Percentiles rank a stretch among this genome's conserved stretches.
These are phyloP conservation scores for Fusarium verrucosum DNA, from an alignment of 2,329 filamentous ascomycete genomes.

Conservation along the genomic window DNA sequence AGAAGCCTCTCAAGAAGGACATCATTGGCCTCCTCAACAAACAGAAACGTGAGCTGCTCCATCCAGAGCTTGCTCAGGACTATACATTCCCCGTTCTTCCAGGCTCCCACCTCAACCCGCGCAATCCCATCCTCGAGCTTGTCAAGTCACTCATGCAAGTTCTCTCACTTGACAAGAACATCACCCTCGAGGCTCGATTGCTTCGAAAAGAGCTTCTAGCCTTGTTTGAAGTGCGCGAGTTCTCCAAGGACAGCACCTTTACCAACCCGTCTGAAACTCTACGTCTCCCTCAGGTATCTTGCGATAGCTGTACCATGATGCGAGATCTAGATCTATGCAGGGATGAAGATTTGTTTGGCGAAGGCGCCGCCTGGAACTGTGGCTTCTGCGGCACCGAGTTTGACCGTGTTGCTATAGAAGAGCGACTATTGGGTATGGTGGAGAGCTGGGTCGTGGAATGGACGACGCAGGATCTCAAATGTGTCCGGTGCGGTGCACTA, in stretches of 20 bases:
- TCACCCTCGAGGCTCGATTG: conserved; percentile 85
- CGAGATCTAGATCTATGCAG: conserved; percentile 92
- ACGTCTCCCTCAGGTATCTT: conserved; percentile 78
- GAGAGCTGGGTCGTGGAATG: conserved; percentile 81
- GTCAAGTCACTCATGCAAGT: conserved; percentile 95
- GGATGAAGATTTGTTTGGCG: conserved; percentile 77
- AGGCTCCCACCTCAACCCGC: conserved; percentile 65
- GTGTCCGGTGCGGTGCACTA: conserved; percentile 73
- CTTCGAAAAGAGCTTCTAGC: conserved; percentile 88
- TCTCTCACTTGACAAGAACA: conserved; percentile 87
- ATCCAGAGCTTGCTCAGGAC: conserved; percentile 86
- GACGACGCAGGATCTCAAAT: conserved; percentile 90
- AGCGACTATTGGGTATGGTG: conserved; percentile 79
- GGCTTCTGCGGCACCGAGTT: conserved; percentile 78
- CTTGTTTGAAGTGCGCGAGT: conserved; percentile 94
- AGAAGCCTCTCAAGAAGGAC: conserved; percentile 89
- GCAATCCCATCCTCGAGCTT: conserved; percentile 85
- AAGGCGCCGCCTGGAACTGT: conserved; percentile 74
- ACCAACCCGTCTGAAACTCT: conserved; percentile 83
- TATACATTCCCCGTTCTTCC: conserved; percentile 86
- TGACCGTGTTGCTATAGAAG: conserved; percentile 83
- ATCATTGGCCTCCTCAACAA: conserved; percentile 82
- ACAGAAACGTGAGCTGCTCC: conserved; percentile 87
- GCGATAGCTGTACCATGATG: conserved; percentile 88
- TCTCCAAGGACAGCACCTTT: conserved; percentile 87